These are phyloP conservation scores for Aegilops umbellulata DNA, from an alignment of 176 grass and related monocot species.

Conservation along the genomic window DNA sequence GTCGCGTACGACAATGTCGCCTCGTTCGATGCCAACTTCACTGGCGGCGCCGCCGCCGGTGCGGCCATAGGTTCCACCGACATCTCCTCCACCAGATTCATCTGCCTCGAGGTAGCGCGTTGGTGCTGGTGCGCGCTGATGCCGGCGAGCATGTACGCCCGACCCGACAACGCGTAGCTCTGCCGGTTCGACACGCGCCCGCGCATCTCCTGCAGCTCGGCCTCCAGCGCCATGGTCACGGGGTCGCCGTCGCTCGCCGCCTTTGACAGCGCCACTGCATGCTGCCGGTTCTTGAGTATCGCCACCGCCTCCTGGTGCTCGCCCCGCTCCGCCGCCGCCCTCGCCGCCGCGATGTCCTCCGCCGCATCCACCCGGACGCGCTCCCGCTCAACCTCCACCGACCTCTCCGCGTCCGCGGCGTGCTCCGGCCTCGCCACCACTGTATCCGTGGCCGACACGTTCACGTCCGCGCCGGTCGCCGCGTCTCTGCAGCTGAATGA, in stretches of 20 bases:
- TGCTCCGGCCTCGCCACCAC: slow-evolving; percentile 22
- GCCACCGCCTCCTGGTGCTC: slow-evolving; percentile 18
- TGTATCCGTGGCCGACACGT: slow-evolving; percentile 20
- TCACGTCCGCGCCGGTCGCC: neutral
- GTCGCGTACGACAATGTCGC: slow-evolving; percentile 10
- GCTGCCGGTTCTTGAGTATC: slow-evolving; percentile 36
- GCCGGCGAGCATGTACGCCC: slow-evolving; percentile 39
- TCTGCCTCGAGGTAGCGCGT: slow-evolving; percentile 22
- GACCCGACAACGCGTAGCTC: slow-evolving; percentile 21
- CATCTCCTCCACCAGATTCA: neutral
- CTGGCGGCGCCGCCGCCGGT: neutral
- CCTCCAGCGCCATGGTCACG: neutral
- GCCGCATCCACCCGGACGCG: slow-evolving; percentile 20
- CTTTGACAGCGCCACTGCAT: slow-evolving; percentile 1
- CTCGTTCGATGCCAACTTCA: neutral
- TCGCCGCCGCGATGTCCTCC: slow-evolving; percentile 37
- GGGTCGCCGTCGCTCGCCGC: neutral
- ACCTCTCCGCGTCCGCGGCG: neutral
- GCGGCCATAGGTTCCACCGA: too few species aligned
- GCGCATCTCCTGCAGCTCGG: slow-evolving; percentile 19
- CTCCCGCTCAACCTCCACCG: slow-evolving; percentile 38
- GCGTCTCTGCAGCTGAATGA: slow-evolving; percentile 29
- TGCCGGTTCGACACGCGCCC: slow-evolving; percentile 5
- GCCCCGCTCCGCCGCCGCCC: slow-evolving; percentile 26
- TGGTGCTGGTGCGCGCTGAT: slow-evolving; percentile 29